Conservation (phyloP, 768 basidiomycete genomes). For the Boletus vermiculosoides region DNA sequence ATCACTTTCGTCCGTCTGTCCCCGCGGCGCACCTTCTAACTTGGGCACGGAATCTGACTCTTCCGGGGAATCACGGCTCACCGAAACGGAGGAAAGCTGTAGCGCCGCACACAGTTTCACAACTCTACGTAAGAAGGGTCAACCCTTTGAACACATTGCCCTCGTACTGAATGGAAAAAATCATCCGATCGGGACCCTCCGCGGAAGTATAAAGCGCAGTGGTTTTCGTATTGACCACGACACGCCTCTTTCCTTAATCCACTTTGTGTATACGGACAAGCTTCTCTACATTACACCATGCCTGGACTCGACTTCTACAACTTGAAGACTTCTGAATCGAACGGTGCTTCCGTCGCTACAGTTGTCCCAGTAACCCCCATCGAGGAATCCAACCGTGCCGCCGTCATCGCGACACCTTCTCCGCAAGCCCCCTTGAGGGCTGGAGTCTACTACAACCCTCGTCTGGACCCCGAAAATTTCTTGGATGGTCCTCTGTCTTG, state of each 20-base stretch:
- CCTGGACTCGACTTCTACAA: constrained; percentile 37
- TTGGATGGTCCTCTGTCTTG: constrained; percentile 65
- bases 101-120: constrained; percentile 10
- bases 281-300: constrained; percentile 22
- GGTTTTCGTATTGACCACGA: neutral
- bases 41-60: constrained; percentile 8
- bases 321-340: constrained; percentile 12
- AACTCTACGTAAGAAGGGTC: constrained; percentile 23
- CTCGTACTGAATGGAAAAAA: constrained; percentile 10
- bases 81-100: constrained; percentile 11
- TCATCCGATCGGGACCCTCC: constrained; percentile 11
- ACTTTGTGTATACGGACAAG: constrained; percentile 22
- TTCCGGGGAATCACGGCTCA: neutral
- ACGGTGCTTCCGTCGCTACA: neutral
- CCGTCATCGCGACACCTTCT: constrained; percentile 1
- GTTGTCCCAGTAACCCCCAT: constrained; percentile 5
- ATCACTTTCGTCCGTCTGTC: constrained; percentile 22
- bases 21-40: constrained; percentile 15
- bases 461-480: constrained; percentile 67
- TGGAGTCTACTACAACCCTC: constrained; percentile 59
- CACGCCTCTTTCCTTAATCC: constrained; percentile 14
- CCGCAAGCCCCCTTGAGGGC: constrained; percentile 13
- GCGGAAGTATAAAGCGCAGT: constrained; percentile 23
- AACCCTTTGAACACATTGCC: constrained; percentile 23
- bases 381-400: neutral